phyloP scores from a whole-genome alignment of 345 rosid species.

The Erysimum cheiranthoides region DNA sequence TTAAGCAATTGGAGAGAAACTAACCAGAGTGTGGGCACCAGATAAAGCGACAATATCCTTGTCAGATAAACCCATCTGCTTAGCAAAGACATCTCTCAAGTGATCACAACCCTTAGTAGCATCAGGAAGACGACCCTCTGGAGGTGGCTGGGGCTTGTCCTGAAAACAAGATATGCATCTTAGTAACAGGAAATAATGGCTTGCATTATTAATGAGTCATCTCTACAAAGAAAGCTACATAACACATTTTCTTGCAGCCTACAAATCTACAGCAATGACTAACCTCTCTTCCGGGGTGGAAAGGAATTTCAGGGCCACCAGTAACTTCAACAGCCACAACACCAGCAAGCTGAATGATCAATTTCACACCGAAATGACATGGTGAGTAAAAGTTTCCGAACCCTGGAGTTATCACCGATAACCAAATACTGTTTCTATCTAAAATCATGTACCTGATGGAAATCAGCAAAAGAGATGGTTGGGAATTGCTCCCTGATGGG shows the following conservation, averaged over 20 bases:
- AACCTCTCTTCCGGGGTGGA: slow-evolving; percentile 97
- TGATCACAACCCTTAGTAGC: slow-evolving; percentile 88
- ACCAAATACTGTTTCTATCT: neutral
- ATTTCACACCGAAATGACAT: neutral
- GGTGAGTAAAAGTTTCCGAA: neutral
- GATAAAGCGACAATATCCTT: slow-evolving; percentile 92
- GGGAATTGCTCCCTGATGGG: slow-evolving; percentile 91
- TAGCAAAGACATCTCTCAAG: slow-evolving; percentile 71
- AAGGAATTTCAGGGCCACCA: slow-evolving; percentile 96
- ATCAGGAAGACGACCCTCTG: slow-evolving; percentile 97
- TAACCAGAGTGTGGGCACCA: slow-evolving; percentile 96
- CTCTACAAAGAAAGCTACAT: neutral
- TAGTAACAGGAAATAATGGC: neutral
- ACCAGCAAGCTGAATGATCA: slow-evolving; percentile 69
- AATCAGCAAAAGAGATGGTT: slow-evolving; percentile 67
- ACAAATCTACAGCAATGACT: slow-evolving; percentile 30
- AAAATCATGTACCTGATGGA: slow-evolving; percentile 66
- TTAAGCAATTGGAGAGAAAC: slow-evolving; percentile 23
- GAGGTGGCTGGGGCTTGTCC: slow-evolving; percentile 95
- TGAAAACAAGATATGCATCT: slow-evolving; percentile 34
- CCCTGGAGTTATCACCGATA: neutral
- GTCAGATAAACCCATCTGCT: slow-evolving; percentile 88
- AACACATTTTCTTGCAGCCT: neutral
- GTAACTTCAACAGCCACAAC: slow-evolving; percentile 92
- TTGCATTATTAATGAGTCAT: neutral